These are phyloP conservation scores for Microglena sp. DNA, from an alignment of 139 green algal genomes.

Conservation along the genomic window DNA sequence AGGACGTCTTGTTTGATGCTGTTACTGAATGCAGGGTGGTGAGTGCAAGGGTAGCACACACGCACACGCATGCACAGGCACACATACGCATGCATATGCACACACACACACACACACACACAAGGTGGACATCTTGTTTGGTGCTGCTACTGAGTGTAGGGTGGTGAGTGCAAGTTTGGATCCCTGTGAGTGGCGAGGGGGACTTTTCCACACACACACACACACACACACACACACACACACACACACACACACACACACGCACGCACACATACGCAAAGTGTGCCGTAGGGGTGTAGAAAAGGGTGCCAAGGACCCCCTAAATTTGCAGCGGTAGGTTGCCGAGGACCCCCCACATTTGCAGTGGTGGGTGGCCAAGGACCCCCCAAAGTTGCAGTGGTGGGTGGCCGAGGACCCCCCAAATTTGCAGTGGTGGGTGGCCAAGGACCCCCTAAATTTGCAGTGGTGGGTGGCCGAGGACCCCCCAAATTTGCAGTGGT, in stretches of 20 bases:
- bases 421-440: no score
- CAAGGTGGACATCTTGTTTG: conserved; percentile 4
- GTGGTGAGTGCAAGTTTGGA: conserved; percentile 4
- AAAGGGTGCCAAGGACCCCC: no score
- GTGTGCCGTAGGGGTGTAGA: no score
- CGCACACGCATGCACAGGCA: background rate
- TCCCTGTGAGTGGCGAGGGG: background rate
- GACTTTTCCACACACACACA: background rate
- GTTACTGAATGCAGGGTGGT: conserved; percentile 28
- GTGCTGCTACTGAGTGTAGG: conserved; percentile 14
- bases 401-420: no score
- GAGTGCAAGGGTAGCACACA: background rate
- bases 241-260: background rate
- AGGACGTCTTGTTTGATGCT: conserved; percentile 28
- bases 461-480: no score
- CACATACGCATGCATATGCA: background rate
- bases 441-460: no score
- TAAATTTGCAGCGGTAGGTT: no score
- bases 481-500: no score
- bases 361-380: no score
- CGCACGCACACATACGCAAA: background rate
- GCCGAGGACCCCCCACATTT: no score
- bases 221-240: background rate
- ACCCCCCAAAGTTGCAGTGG: no score
- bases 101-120: conserved; percentile 1